These are phyloP conservation scores for Linum tenue DNA, from an alignment of 345 rosid genomes.

Conservation along the genomic window DNA sequence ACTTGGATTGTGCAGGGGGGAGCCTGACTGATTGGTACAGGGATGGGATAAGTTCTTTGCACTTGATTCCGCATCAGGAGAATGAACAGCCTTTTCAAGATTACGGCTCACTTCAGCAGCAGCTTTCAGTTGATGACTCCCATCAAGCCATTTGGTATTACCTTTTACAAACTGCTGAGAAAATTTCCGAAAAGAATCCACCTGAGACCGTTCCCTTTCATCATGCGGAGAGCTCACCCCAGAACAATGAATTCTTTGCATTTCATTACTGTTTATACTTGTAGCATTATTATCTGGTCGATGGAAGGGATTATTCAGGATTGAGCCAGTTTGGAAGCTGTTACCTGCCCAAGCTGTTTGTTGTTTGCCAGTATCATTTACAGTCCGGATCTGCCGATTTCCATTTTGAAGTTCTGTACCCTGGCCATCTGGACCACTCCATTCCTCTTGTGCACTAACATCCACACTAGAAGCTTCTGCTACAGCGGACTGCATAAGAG, in stretches of 20 bases:
- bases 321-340: conserved; percentile 22
- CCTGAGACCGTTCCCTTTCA: conserved; percentile 30
- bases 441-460: conserved; percentile 46
- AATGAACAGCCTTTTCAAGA: conserved; percentile 30
- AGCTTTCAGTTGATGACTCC: conserved; percentile 32
- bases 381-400: conserved; percentile 20
- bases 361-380: conserved; percentile 27
- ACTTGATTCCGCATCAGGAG: conserved; percentile 29
- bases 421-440: conserved; percentile 36
- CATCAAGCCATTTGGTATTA: conserved; percentile 37
- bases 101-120: conserved; percentile 32
- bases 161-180: conserved; percentile 29
- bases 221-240: conserved; percentile 28
- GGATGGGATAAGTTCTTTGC: conserved; percentile 25
- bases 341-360: conserved; percentile 31
- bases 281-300: conserved; percentile 17
- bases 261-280: conserved; percentile 17
- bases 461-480: conserved; percentile 72
- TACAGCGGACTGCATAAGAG: conserved; percentile 98
- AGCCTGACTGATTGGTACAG: conserved; percentile 28
- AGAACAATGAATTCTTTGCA: conserved; percentile 24
- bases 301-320: conserved; percentile 18
- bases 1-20: conserved; percentile 18
- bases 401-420: conserved; percentile 23
- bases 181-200: conserved; percentile 32